These are phyloP conservation scores for Magnolia sinica DNA, from an alignment of 164 flowering plant species.

Conservation along the genomic window DNA sequence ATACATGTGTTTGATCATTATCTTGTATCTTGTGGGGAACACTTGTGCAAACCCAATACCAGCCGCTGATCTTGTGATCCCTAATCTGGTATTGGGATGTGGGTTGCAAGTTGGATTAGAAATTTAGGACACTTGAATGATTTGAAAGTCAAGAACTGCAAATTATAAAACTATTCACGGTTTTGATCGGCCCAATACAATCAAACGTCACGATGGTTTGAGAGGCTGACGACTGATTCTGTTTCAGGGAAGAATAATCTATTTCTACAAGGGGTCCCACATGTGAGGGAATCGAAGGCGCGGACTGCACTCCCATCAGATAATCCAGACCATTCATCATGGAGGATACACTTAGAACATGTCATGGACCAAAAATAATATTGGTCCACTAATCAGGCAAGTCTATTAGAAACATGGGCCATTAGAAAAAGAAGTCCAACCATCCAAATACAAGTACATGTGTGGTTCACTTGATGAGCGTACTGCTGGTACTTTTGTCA, in stretches of 20 bases:
- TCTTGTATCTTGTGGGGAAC: neutral
- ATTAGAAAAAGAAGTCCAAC: neutral
- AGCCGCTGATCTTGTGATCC: too few relatives aligned
- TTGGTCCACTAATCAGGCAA: neutral
- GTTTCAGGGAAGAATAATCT: neutral
- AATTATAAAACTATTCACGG: constrained; percentile 4
- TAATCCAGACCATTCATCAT: neutral
- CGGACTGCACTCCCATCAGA: neutral
- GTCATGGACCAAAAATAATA: neutral
- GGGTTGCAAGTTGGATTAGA: constrained; percentile 16
- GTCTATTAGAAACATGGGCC: neutral
- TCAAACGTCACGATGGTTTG: constrained; percentile 22
- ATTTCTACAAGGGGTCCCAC: neutral
- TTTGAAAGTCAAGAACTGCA: constrained; percentile 2
- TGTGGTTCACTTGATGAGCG: too few relatives aligned
- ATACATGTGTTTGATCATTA: too few relatives aligned
- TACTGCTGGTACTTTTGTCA: too few relatives aligned
- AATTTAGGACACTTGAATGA: constrained; percentile 1
- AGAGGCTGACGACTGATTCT: constrained; percentile 23
- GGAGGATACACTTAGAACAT: neutral
- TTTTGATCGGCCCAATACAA: constrained; percentile 5
- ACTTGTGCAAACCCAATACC: neutral
- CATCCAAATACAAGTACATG: too few relatives aligned
- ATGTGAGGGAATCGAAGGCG: neutral
- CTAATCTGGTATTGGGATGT: neutral